Evolutionary conservation across 208 protist species (phyloP).

Genomic region (Polymyxa betae): DNA sequence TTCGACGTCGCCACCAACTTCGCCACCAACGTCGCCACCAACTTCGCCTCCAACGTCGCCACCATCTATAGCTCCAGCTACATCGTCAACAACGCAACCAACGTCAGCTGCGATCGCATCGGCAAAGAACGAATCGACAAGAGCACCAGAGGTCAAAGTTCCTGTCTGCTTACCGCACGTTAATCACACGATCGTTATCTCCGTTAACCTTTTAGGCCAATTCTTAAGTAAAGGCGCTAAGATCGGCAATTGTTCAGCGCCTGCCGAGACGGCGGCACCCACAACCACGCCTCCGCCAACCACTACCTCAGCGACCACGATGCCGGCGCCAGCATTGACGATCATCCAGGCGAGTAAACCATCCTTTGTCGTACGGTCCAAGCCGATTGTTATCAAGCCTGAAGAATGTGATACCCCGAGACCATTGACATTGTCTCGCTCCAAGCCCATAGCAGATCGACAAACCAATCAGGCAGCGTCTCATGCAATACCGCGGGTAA

Average conservation of each 20-base stretch:
- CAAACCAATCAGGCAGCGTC: too few relatives aligned
- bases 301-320: too few relatives aligned
- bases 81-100: neutral
- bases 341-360: too few relatives aligned
- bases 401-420: too few relatives aligned
- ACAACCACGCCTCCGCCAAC: too few relatives aligned
- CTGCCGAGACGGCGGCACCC: neutral
- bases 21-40: neutral
- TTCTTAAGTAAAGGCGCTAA: neutral
- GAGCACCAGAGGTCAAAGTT: neutral
- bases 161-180: neutral
- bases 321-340: too few relatives aligned
- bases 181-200: neutral
- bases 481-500: too few relatives aligned
- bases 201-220: neutral
- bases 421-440: too few relatives aligned
- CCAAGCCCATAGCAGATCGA: too few relatives aligned
- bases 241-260: neutral
- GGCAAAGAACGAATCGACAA: neutral
- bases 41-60: neutral
- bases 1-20: too few relatives aligned
- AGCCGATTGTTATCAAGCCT: too few relatives aligned
- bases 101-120: neutral
- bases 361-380: too few relatives aligned
- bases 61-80: neutral